Conservation (phyloP, 2,329 filamentous ascomycete species). For the Hypomyces rosellus region DNA sequence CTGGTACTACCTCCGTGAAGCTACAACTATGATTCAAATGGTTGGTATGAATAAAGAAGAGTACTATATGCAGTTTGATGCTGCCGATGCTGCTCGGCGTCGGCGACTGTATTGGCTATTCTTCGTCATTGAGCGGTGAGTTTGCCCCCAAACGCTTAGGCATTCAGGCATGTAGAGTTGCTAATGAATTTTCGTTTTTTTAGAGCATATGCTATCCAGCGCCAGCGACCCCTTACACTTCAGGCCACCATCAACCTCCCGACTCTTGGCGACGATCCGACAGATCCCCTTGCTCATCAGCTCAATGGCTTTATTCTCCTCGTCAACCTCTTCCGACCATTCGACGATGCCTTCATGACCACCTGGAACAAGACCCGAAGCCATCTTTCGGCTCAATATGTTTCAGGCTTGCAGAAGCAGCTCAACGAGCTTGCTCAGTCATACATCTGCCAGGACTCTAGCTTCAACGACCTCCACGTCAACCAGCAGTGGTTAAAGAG, state of each 20-base stretch:
- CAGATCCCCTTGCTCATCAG: constrained; percentile 46
- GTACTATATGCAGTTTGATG: constrained; percentile 53
- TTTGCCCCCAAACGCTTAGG: neutral
- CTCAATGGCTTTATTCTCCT: constrained; percentile 53
- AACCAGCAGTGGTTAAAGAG: constrained; percentile 62
- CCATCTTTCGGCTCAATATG: constrained; percentile 51
- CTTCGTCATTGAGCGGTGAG: constrained; percentile 63
- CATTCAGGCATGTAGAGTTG: neutral
- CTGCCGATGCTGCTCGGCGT: constrained; percentile 54
- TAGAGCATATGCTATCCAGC: constrained; percentile 64
- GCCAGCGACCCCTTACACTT: constrained; percentile 62
- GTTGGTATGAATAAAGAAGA: constrained; percentile 56
- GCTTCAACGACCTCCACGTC: constrained; percentile 47
- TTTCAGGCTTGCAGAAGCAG: constrained; percentile 56
- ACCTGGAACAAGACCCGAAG: constrained; percentile 60
- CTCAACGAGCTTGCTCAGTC: constrained; percentile 48
- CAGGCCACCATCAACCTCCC: constrained; percentile 64
- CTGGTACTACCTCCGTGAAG: constrained; percentile 75
- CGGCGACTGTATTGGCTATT: constrained; percentile 68
- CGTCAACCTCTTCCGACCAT: constrained; percentile 57
- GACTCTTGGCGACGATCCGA: constrained; percentile 53
- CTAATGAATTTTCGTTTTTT: neutral
- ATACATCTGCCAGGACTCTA: constrained; percentile 47
- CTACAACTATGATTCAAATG: constrained; percentile 62
- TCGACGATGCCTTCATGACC: constrained; percentile 58